Evolutionary conservation across 441 rosid species (phyloP).

Genomic region (Cnidoscolus chayamansa): DNA sequence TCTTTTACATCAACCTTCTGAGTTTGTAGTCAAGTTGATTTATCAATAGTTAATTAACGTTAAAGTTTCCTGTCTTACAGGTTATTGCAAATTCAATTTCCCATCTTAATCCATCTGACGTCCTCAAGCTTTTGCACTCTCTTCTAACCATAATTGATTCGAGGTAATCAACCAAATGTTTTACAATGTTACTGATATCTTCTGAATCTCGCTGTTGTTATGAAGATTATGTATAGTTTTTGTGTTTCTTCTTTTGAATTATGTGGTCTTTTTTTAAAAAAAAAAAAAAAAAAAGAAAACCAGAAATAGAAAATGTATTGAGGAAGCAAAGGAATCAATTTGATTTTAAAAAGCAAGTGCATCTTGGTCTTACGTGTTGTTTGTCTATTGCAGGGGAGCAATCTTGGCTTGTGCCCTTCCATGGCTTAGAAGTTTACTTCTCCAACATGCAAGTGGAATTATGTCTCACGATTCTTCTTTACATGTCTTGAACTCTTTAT

Average conservation of each 20-base stretch:
- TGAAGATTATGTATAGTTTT: too few species aligned
- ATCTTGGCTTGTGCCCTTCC: slow-evolving; percentile 79
- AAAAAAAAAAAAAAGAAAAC: too few species aligned
- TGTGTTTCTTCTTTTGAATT: not conserved
- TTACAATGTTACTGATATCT: not conserved
- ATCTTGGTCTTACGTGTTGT: not conserved
- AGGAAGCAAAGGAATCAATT: not conserved
- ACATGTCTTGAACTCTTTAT: slow-evolving; percentile 62
- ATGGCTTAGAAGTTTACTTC: slow-evolving; percentile 76
- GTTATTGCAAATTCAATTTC: slow-evolving; percentile 79
- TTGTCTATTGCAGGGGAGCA: slow-evolving; percentile 62
- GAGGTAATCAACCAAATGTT: slow-evolving; percentile 41
- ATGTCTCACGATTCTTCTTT: slow-evolving; percentile 85
- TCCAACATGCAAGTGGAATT: slow-evolving; percentile 77
- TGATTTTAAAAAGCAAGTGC: not conserved
- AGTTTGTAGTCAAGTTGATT: not conserved
- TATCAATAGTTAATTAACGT: not conserved
- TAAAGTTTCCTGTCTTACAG: slow-evolving; percentile 33
- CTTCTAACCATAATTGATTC: slow-evolving; percentile 68
- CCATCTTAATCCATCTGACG: slow-evolving; percentile 66
- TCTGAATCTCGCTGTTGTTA: not conserved
- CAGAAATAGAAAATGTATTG: not conserved
- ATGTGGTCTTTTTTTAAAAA: too few species aligned
- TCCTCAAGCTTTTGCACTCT: slow-evolving; percentile 63
- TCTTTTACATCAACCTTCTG: not conserved